Evolutionary conservation across 345 rosid species (phyloP).

Genomic region (Brassica incana): DNA sequence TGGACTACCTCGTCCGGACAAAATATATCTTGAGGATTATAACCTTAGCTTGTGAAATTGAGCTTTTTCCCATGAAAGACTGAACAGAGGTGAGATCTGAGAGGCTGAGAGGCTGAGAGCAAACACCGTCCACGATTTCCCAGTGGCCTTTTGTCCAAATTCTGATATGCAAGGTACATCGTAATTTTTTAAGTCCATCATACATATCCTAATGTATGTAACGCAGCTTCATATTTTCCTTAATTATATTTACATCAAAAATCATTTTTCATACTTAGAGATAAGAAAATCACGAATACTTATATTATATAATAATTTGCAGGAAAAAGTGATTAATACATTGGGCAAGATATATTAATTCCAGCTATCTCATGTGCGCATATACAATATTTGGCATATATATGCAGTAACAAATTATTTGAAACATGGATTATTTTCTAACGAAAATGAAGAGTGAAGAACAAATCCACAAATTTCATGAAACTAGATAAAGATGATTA

Average conservation of each 20-base stretch:
- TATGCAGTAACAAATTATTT: background rate
- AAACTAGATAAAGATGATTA: background rate
- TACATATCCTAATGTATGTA: background rate
- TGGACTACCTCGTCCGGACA: too few species aligned
- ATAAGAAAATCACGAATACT: background rate
- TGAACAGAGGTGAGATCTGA: background rate
- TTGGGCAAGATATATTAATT: background rate
- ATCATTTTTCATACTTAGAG: background rate
- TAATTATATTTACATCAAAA: background rate
- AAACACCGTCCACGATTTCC: background rate
- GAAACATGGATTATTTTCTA: background rate
- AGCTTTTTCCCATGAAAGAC: background rate
- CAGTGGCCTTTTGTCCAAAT: background rate
- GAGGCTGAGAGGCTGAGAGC: background rate
- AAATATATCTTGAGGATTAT: background rate
- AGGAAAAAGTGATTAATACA: background rate
- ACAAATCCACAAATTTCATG: too few species aligned
- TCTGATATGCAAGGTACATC: background rate
- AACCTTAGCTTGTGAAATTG: background rate
- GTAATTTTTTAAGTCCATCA: background rate
- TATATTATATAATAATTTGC: background rate
- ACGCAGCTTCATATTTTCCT: background rate
- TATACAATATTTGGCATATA: background rate
- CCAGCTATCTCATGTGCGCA: background rate
- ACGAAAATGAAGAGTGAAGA: too few species aligned